These are phyloP conservation scores for Pythium insidiosum DNA, from an alignment of 352 stramenopile species.

Conservation along the genomic window DNA sequence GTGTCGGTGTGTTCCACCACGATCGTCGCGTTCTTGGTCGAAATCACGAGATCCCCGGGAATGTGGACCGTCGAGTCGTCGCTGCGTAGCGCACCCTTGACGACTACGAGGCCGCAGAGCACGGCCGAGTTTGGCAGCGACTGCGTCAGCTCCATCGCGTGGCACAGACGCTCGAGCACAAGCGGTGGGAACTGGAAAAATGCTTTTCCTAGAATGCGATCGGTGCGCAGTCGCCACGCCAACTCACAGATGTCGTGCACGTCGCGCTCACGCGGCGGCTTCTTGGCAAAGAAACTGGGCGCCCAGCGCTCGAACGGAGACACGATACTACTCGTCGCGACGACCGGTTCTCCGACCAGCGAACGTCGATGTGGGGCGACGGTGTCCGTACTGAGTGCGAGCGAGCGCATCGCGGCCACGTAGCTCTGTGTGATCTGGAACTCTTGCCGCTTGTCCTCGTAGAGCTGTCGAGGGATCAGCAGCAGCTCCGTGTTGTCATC, in stretches of 20 bases:
- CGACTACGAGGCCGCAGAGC: too few relatives aligned
- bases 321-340: not conserved
- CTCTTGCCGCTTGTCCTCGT: slow-evolving; percentile 24
- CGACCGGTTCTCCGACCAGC: not conserved
- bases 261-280: slow-evolving; percentile 3
- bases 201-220: slow-evolving; percentile 24
- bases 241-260: slow-evolving; percentile 18
- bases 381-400: too few relatives aligned
- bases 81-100: slow-evolving; percentile 16
- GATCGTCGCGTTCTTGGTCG: too few relatives aligned
- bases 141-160: slow-evolving; percentile 40
- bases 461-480: slow-evolving; percentile 27
- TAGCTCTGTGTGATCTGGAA: slow-evolving; percentile 35
- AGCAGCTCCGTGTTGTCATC: slow-evolving; percentile 41
- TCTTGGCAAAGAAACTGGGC: slow-evolving; percentile 7
- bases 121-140: too few relatives aligned
- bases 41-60: slow-evolving; percentile 13
- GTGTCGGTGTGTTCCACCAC: slow-evolving; percentile 28
- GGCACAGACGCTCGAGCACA: slow-evolving; percentile 38
- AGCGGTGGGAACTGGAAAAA: slow-evolving; percentile 51
- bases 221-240: slow-evolving; percentile 20
- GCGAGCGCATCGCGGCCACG: not conserved
- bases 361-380: too few relatives aligned
- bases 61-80: not conserved
- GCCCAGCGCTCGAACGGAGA: slow-evolving; percentile 4